Conservation (phyloP, 148 eudicot genomes). For the Fagopyrum tataricum region DNA sequence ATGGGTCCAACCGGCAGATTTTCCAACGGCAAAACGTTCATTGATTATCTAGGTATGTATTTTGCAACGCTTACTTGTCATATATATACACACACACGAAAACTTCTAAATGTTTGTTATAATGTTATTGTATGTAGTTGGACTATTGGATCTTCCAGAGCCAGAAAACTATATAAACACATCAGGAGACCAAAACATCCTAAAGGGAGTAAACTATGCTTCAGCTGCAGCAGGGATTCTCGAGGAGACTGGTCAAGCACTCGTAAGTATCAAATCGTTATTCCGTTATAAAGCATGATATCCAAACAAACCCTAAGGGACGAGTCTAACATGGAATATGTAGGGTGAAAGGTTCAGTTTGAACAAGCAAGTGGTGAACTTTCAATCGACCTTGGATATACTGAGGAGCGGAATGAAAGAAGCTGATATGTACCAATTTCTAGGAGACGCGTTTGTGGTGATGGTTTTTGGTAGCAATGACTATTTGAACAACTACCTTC, state of each 20-base stretch:
- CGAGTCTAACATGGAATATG: background rate
- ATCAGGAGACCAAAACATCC: slow-evolving; percentile 30
- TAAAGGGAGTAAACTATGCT: slow-evolving; percentile 69
- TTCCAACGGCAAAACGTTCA: slow-evolving; percentile 61
- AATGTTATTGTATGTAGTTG: slow-evolving; percentile 32
- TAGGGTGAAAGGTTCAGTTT: slow-evolving; percentile 71
- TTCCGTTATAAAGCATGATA: background rate
- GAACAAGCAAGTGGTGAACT: slow-evolving; percentile 50
- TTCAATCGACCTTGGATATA: slow-evolving; percentile 36
- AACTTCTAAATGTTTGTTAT: background rate
- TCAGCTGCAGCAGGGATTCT: slow-evolving; percentile 82
- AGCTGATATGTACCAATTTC: slow-evolving; percentile 25
- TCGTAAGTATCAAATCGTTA: slow-evolving; percentile 28
- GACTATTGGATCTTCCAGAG: slow-evolving; percentile 37
- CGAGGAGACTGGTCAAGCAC: slow-evolving; percentile 53
- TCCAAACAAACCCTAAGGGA: no score
- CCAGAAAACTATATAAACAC: slow-evolving; percentile 52
- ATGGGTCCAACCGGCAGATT: slow-evolving; percentile 75
- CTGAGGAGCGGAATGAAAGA: slow-evolving; percentile 34
- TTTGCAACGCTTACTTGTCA: background rate
- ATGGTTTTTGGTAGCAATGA: slow-evolving; percentile 75
- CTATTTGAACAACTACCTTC: slow-evolving; percentile 59
- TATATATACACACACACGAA: background rate
- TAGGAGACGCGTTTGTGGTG: slow-evolving; percentile 45
- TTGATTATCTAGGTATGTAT: slow-evolving; percentile 50